These are phyloP conservation scores for Pseudovirgaria hyperparasitica DNA, from an alignment of 2,329 filamentous ascomycete genomes.

Conservation along the genomic window DNA sequence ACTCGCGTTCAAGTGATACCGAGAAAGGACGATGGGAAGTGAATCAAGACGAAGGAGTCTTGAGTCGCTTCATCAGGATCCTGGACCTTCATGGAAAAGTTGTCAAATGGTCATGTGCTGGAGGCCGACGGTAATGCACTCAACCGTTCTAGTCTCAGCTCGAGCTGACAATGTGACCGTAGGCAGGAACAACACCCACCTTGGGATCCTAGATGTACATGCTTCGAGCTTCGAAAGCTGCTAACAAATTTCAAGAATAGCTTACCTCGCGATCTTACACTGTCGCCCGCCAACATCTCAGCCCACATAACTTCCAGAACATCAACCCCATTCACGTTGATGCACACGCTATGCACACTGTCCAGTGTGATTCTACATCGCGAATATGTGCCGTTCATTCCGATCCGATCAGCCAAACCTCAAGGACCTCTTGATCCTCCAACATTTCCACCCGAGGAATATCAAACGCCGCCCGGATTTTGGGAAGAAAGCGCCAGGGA, in stretches of 20 bases:
- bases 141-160: background rate
- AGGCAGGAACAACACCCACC: conserved; percentile 42
- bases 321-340: conserved; percentile 50
- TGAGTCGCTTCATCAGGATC: conserved; percentile 40
- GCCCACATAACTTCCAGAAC: conserved; percentile 52
- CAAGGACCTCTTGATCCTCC: conserved; percentile 48
- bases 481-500: conserved; percentile 51
- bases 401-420: conserved; percentile 38
- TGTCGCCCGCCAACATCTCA: conserved; percentile 49
- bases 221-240: conserved; percentile 38
- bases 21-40: conserved; percentile 40
- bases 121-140: conserved; percentile 35
- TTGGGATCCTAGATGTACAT: conserved; percentile 45
- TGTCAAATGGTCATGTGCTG: conserved; percentile 46
- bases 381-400: conserved; percentile 55
- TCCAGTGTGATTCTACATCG: conserved; percentile 57
- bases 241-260: conserved; percentile 41
- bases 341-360: conserved; percentile 54
- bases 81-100: conserved; percentile 42
- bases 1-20: too few species aligned
- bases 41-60: conserved; percentile 34
- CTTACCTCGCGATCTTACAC: conserved; percentile 44
- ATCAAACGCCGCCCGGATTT: conserved; percentile 38
- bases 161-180: conserved; percentile 35
- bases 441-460: conserved; percentile 35